phyloP scores from a whole-genome alignment of 129 eudicot genomes.

The Helianthus tuberosus region DNA sequence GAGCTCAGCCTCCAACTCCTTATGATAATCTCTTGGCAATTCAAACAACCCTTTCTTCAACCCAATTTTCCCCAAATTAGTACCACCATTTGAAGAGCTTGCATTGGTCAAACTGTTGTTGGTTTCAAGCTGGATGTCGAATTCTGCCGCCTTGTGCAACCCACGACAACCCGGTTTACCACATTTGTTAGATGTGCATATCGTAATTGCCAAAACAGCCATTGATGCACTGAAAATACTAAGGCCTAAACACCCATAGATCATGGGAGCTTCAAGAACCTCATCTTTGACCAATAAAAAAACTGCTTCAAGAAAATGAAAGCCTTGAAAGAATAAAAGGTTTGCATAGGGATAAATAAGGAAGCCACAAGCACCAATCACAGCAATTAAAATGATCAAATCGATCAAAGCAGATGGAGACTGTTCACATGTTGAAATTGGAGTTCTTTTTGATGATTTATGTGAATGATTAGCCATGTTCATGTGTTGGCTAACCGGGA shows the following conservation, averaged over 20 bases:
- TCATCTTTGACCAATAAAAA: slow-evolving; percentile 47
- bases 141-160: slow-evolving; percentile 64
- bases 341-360: slow-evolving; percentile 56
- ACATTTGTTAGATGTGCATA: slow-evolving; percentile 49
- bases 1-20: slow-evolving; percentile 88
- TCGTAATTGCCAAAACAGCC: slow-evolving; percentile 46
- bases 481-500: slow-evolving; percentile 59
- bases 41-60: slow-evolving; percentile 75
- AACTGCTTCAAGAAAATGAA: slow-evolving; percentile 36
- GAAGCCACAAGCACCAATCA: slow-evolving; percentile 63
- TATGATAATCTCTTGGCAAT: slow-evolving; percentile 81
- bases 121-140: slow-evolving; percentile 66
- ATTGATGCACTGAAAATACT: slow-evolving; percentile 44
- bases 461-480: slow-evolving; percentile 51
- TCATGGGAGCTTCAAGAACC: slow-evolving; percentile 50
- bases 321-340: slow-evolving; percentile 20
- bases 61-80: slow-evolving; percentile 38
- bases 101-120: slow-evolving; percentile 47
- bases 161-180: slow-evolving; percentile 75
- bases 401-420: slow-evolving; percentile 73
- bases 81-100: slow-evolving; percentile 24
- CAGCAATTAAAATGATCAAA: slow-evolving; percentile 70
- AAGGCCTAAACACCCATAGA: slow-evolving; percentile 59
- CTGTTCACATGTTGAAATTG: slow-evolving; percentile 53
- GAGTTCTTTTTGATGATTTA: slow-evolving; percentile 13